A percentile compares a stretch with the other conserved stretches of the same genome.
These are phyloP conservation scores for Phialemoniopsis sp. DNA, from an alignment of 2,329 filamentous ascomycete genomes.

Conservation along the genomic window DNA sequence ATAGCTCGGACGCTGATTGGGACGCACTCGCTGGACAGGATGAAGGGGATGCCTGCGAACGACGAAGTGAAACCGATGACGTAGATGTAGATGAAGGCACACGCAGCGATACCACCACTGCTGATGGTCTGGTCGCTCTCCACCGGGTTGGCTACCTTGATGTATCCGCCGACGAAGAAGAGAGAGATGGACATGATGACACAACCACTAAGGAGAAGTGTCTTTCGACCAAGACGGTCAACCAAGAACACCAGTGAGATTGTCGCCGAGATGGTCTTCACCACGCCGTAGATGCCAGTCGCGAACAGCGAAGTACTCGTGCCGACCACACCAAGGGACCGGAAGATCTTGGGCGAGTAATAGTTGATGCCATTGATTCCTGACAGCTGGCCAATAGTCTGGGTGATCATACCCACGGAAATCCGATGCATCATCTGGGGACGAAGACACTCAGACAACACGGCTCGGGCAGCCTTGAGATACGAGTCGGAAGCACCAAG, in stretches of 20 bases:
- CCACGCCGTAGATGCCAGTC: conserved; percentile 49
- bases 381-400: too few relatives aligned
- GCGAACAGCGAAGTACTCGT: conserved; percentile 41
- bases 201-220: conserved; percentile 40
- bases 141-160: too few relatives aligned
- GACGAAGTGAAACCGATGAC: conserved; percentile 51
- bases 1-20: too few relatives aligned
- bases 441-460: too few relatives aligned
- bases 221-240: conserved; percentile 45
- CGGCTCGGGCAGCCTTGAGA: too few relatives aligned
- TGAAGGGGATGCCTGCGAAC: too few relatives aligned
- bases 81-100: conserved; percentile 49
- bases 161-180: neutral
- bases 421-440: too few relatives aligned
- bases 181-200: conserved; percentile 35
- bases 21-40: too few relatives aligned
- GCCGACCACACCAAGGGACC: conserved; percentile 43
- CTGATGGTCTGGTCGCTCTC: too few relatives aligned
- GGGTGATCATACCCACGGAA: too few relatives aligned
- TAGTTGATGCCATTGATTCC: conserved; percentile 56
- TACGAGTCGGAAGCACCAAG: too few relatives aligned
- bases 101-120: conserved; percentile 32
- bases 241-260: conserved; percentile 52
- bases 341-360: conserved; percentile 50
- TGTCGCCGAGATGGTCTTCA: conserved; percentile 54